phyloP scores from a whole-genome alignment of 2,329 filamentous ascomycete species.

The Blastomyces gilchristii region DNA sequence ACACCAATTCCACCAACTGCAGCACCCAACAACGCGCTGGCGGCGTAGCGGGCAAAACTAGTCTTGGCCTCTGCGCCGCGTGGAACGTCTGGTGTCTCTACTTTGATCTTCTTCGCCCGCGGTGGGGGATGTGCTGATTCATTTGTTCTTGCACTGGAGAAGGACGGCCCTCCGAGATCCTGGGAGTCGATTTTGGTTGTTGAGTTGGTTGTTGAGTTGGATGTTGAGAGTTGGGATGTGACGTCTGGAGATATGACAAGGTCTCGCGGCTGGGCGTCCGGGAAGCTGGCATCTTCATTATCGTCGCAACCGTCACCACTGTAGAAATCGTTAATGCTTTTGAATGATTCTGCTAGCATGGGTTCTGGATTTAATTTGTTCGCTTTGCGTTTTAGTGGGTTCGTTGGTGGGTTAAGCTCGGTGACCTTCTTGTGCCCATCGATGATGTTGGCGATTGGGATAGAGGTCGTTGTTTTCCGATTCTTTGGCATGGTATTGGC shows the following conservation, averaged over 20 bases:
- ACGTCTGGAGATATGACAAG: background rate
- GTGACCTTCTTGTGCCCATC: background rate
- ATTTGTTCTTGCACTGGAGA: background rate
- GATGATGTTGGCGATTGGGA: constrained; percentile 1
- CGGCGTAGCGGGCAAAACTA: constrained; percentile 29
- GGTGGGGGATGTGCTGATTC: background rate
- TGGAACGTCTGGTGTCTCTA: constrained; percentile 13
- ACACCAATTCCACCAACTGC: constrained; percentile 35
- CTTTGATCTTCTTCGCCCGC: constrained; percentile 5
- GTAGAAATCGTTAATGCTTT: background rate
- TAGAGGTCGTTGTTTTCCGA: background rate
- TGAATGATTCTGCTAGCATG: background rate
- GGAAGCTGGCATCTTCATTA: background rate
- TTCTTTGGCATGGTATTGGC: background rate
- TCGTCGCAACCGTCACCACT: background rate
- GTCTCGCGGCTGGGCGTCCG: constrained; percentile 8
- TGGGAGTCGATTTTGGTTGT: background rate
- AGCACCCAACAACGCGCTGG: constrained; percentile 32
- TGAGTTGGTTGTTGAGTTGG: background rate
- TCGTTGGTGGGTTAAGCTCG: background rate
- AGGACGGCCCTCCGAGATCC: too few relatives aligned
- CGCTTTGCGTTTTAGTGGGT: constrained; percentile 6
- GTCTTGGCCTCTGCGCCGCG: constrained; percentile 16
- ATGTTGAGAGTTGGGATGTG: background rate
- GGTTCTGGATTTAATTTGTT: background rate